Conservation (phyloP, 1,284 basidiomycete species). For the Pseudozyma sp. region DNA sequence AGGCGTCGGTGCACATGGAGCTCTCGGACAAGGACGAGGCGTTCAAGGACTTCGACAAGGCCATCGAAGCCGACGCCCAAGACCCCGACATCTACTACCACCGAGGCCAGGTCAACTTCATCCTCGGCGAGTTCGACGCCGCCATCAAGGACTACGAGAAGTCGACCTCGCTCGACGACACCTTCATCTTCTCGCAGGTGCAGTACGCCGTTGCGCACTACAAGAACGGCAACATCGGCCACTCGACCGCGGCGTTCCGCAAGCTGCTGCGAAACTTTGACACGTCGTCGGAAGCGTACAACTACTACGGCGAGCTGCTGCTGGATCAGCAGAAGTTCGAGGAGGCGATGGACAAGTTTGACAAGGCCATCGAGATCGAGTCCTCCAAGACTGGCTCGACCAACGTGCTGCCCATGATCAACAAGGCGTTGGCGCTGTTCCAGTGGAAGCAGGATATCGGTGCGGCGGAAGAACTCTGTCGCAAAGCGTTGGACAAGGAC, state of each 20-base stretch:
- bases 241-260: slow-evolving; percentile 90
- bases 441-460: slow-evolving; percentile 93
- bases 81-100: slow-evolving; percentile 99
- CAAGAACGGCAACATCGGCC: slow-evolving; percentile 82
- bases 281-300: slow-evolving; percentile 66
- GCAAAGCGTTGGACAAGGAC: slow-evolving; percentile 84
- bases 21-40: slow-evolving; percentile 76
- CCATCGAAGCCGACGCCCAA: slow-evolving; percentile 82
- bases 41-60: slow-evolving; percentile 90
- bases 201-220: slow-evolving; percentile 97
- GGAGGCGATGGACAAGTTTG: slow-evolving; percentile 95
- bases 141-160: slow-evolving; percentile 91
- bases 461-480: slow-evolving; percentile 85
- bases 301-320: slow-evolving; percentile 87
- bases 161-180: slow-evolving; percentile 83
- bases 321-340: slow-evolving; percentile 90
- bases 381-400: slow-evolving; percentile 68
- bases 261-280: slow-evolving; percentile 62
- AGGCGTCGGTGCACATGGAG: slow-evolving; percentile 98
- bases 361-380: slow-evolving; percentile 90
- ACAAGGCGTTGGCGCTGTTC: slow-evolving; percentile 94
- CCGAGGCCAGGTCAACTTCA: slow-evolving; percentile 97
- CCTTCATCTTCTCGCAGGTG: slow-evolving; percentile 93
- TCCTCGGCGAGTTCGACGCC: slow-evolving; percentile 87
- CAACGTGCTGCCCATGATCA: slow-evolving; percentile 79